Evolutionary conservation across 1,284 basidiomycete species (phyloP).

Genomic region (Ganoderma leucocontextum): DNA sequence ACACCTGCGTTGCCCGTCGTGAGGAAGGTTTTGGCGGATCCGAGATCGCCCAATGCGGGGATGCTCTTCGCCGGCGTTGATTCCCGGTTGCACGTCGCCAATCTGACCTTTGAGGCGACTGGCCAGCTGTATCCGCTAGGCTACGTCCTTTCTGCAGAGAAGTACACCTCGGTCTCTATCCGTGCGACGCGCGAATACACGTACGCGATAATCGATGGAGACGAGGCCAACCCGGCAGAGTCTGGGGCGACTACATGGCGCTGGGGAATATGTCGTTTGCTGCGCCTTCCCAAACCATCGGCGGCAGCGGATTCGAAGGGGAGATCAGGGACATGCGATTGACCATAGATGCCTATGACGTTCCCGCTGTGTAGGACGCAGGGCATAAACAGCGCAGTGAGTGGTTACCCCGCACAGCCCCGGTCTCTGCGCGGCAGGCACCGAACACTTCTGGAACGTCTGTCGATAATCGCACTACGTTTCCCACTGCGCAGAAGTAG

Average conservation of each 20-base stretch:
- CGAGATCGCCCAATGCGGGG: slow-evolving; percentile 27
- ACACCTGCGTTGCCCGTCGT: too few relatives aligned
- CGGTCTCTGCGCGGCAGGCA: neutral
- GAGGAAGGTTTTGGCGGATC: slow-evolving; percentile 12
- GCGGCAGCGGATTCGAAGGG: slow-evolving; percentile 42
- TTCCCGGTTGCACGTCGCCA: slow-evolving; percentile 47
- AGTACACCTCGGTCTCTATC: slow-evolving; percentile 46
- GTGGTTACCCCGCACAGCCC: slow-evolving; percentile 5
- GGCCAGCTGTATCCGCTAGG: slow-evolving; percentile 46
- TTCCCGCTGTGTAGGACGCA: neutral
- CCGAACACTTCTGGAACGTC: neutral
- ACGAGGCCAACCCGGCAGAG: slow-evolving; percentile 32
- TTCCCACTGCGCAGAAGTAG: neutral
- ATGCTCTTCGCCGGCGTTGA: slow-evolving; percentile 49
- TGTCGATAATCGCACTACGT: neutral
- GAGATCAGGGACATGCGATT: slow-evolving; percentile 37
- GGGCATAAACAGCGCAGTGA: neutral
- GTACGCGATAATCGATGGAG: slow-evolving; percentile 43
- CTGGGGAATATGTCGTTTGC: slow-evolving; percentile 56
- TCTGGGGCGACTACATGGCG: slow-evolving; percentile 51
- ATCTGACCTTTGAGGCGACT: slow-evolving; percentile 50
- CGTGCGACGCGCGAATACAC: slow-evolving; percentile 49
- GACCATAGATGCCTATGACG: slow-evolving; percentile 18
- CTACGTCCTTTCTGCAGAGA: slow-evolving; percentile 40
- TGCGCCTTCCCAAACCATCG: slow-evolving; percentile 48